phyloP scores from a whole-genome alignment of 345 rosid genomes.

The Hypericum androsaemum region DNA sequence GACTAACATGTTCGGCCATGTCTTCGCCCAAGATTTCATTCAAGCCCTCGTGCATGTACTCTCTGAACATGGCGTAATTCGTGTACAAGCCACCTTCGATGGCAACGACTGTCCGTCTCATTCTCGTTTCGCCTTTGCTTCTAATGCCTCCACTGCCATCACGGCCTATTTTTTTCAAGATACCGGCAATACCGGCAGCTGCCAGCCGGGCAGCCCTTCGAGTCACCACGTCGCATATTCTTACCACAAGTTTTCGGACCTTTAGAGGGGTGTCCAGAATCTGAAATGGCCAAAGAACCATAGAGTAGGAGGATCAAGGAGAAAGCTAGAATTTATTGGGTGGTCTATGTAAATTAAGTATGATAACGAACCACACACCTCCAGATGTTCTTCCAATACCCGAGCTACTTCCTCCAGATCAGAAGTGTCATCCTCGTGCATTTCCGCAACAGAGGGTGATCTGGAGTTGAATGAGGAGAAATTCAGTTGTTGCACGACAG shows the following conservation, averaged over 20 bases:
- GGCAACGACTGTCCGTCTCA: slow-evolving; percentile 81
- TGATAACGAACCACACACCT: slow-evolving; percentile 25
- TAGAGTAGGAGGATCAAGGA: neutral
- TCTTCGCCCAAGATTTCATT: slow-evolving; percentile 74
- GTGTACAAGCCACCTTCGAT: slow-evolving; percentile 78
- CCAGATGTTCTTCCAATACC: slow-evolving; percentile 49
- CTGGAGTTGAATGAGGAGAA: slow-evolving; percentile 24
- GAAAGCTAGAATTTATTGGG: neutral
- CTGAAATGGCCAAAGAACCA: slow-evolving; percentile 23
- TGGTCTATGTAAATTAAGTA: too few relatives aligned
- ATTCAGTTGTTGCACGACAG: too few relatives aligned
- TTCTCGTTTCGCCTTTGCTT: slow-evolving; percentile 46
- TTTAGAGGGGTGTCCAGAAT: slow-evolving; percentile 57
- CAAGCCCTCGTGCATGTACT: slow-evolving; percentile 77
- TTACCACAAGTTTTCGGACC: slow-evolving; percentile 63
- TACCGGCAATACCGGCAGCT: slow-evolving; percentile 88
- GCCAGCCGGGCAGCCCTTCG: slow-evolving; percentile 85
- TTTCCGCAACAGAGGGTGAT: slow-evolving; percentile 51
- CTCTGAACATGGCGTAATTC: slow-evolving; percentile 54
- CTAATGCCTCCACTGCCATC: slow-evolving; percentile 77
- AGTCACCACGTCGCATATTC: slow-evolving; percentile 78
- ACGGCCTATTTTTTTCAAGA: slow-evolving; percentile 83
- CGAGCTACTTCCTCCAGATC: slow-evolving; percentile 59
- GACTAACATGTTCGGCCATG: slow-evolving; percentile 44
- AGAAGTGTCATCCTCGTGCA: slow-evolving; percentile 81